Evolutionary conservation across 1,284 basidiomycete species (phyloP).

Genomic region (Cryptococcus maquisensis): DNA sequence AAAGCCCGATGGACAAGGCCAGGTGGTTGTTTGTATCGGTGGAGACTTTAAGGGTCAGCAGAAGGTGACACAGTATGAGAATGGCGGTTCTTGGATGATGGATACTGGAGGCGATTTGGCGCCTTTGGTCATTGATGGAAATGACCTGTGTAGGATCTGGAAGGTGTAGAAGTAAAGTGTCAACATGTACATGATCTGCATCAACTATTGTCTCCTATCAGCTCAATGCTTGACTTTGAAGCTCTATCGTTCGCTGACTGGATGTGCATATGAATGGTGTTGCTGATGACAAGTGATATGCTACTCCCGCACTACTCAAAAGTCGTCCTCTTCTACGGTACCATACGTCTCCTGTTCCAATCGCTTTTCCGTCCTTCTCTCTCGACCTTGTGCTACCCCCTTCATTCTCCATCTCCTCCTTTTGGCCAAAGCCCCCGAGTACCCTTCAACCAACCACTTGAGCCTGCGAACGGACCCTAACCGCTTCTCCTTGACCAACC

Average conservation of each 20-base stretch:
- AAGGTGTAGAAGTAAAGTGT: constrained; percentile 11
- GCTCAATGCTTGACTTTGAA: too few species aligned
- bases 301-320: too few species aligned
- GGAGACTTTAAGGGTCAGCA: constrained; percentile 36
- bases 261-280: too few species aligned
- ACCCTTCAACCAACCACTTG: constrained; percentile 31
- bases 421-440: constrained; percentile 30
- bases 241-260: too few species aligned
- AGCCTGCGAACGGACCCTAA: constrained; percentile 26
- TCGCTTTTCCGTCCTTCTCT: not conserved
- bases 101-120: constrained; percentile 33
- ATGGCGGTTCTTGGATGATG: constrained; percentile 45
- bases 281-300: too few species aligned
- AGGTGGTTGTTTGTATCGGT: constrained; percentile 33
- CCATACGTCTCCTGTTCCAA: too few species aligned
- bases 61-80: constrained; percentile 33
- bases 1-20: constrained; percentile 34
- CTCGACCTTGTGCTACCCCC: constrained; percentile 20
- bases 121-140: constrained; percentile 31
- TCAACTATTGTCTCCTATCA: too few species aligned
- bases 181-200: too few species aligned
- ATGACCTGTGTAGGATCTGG: constrained; percentile 40
- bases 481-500: constrained; percentile 33
- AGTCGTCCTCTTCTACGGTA: too few species aligned
- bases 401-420: constrained; percentile 30